Conservation (phyloP, 1,284 basidiomycete genomes). For the Marasmius fiardii region DNA sequence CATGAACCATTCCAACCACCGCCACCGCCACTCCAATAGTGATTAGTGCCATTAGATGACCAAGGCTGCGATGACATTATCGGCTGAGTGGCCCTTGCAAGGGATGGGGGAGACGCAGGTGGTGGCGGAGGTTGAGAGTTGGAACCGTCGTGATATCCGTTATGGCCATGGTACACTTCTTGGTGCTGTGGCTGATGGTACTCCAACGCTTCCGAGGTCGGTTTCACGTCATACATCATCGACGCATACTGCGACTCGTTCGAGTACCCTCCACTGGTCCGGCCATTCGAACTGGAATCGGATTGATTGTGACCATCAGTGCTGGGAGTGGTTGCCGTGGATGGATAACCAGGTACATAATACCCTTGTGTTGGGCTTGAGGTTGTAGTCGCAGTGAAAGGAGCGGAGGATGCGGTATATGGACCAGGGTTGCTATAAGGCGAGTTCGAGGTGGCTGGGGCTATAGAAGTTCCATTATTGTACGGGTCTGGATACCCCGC, state of each 20-base stretch:
- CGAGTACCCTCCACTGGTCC: not conserved
- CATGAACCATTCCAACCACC: not conserved
- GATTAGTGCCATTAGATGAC: not conserved
- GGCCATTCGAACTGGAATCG: not conserved
- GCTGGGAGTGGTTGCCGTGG: not conserved
- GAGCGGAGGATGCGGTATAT: not conserved
- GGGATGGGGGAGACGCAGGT: not conserved
- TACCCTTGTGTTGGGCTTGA: not conserved
- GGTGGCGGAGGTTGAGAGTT: not conserved
- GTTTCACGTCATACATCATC: slow-evolving; percentile 1
- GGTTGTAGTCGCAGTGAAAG: not conserved
- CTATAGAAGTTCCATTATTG: not conserved
- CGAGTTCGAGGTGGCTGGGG: not conserved
- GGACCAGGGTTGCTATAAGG: not conserved
- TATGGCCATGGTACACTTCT: not conserved
- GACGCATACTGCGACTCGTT: not conserved
- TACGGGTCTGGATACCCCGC: not conserved
- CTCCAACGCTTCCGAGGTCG: not conserved
- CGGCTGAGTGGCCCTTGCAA: not conserved
- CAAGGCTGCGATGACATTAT: not conserved
- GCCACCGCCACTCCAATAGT: not conserved
- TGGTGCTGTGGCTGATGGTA: not conserved
- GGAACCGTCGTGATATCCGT: not conserved
- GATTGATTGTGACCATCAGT: not conserved
- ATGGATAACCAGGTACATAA: not conserved